Base-by-base conservation (phyloP, 768 basidiomycete species). In the Cyclocybe cylindracea region DNA sequence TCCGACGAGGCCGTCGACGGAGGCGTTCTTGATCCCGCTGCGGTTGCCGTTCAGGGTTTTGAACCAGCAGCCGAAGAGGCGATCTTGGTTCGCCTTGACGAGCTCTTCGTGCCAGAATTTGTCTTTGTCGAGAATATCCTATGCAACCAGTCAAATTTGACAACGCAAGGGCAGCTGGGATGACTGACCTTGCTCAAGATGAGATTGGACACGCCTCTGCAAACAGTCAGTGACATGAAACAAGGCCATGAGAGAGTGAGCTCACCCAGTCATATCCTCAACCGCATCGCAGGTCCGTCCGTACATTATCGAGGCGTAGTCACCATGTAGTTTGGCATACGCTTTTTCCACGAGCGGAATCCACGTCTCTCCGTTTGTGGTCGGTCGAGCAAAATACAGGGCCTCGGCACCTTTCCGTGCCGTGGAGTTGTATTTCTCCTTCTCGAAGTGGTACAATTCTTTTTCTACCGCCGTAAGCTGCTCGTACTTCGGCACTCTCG, bases 341-440 rank as follows among this genome's bases (percentile, higher is more conserved):
- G 82, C 82, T 57, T 84, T 84, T 59, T 83, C 82, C 18, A 82
- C 68, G 1, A 84, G 61, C 2, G 82, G 76, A 1, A 82, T 78
- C 82, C 82, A 83, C 0, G 79, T 82, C 49, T 83, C 81, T 33
- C 76, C 75, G 8, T 76, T 69, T 4, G 72, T 70, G 3, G 68
- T 55, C 4, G 76, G 78, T 44, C 67, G 70, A 5, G 82, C 78
- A 63, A 82, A 84, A 50, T 76, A 76, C 37, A 84, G 64, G 5
- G 66, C 65, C 48, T 80, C 76, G 35, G 73, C 72, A 13, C 77
- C 76, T 52, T 73, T 77, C 2, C 79, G 65, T 9, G 80, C 79
- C 0, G 67, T 66, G 6, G 58, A 50, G 42, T 80, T 74, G 61
- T 78, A 83, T 11, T 58, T 54, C 2, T 77, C 74, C 48, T 79